phyloP scores from a whole-genome alignment of 2,329 filamentous ascomycete genomes.

The Macroventuria anomochaeta region DNA sequence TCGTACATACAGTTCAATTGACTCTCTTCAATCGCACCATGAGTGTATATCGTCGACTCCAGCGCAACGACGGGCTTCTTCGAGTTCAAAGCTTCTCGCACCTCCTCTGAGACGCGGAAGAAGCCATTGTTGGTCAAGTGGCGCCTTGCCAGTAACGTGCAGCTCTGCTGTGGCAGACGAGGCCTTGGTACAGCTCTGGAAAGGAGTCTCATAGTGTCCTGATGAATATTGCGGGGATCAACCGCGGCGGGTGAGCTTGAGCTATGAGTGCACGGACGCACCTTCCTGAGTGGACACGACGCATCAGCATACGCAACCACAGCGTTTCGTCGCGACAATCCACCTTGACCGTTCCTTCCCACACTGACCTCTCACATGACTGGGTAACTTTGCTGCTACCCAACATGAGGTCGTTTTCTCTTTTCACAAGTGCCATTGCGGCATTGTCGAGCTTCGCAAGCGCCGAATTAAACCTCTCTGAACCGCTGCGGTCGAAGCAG shows the following conservation, averaged over 20 bases:
- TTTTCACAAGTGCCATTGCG: constrained; percentile 54
- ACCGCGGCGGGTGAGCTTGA: constrained; percentile 15
- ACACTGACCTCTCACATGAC: constrained; percentile 38
- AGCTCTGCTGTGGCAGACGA: constrained; percentile 12
- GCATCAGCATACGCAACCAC: constrained; percentile 37
- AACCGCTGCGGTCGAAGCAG: constrained; percentile 61
- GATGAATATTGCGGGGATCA: constrained; percentile 5
- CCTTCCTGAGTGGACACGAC: constrained; percentile 40
- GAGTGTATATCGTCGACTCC: constrained; percentile 96
- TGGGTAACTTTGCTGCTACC: constrained; percentile 39
- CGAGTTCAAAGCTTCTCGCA: constrained; percentile 74
- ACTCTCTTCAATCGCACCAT: constrained; percentile 61
- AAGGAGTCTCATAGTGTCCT: constrained; percentile 35
- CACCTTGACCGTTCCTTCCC: constrained; percentile 18
- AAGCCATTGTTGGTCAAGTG: constrained; percentile 56
- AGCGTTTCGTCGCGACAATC: constrained; percentile 9
- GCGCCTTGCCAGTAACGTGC: constrained; percentile 24
- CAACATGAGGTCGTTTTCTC: constrained; percentile 50
- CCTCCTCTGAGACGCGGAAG: constrained; percentile 80
- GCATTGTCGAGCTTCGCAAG: constrained; percentile 67
- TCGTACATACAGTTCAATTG: background rate
- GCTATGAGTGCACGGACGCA: constrained; percentile 17
- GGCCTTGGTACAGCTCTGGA: constrained; percentile 27
- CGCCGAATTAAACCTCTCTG: constrained; percentile 64
- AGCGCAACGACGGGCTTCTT: constrained; percentile 87